These are phyloP conservation scores for Penicillium sp. DNA, from an alignment of 2,329 filamentous ascomycete species.

Conservation along the genomic window DNA sequence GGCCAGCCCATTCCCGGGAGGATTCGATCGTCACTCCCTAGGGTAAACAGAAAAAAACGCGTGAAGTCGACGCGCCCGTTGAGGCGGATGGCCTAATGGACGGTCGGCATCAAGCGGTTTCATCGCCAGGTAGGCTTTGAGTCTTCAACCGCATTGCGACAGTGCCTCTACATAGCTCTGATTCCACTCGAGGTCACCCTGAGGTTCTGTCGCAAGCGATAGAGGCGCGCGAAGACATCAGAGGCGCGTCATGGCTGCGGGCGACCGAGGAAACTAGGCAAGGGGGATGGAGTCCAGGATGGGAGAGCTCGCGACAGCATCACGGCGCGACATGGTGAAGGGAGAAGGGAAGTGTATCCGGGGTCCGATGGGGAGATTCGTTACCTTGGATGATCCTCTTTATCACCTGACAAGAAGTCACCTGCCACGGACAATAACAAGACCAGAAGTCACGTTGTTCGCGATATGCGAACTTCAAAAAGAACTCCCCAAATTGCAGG, in stretches of 20 bases:
- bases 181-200: not conserved
- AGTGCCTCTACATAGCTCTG: not conserved
- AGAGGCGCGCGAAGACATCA: conserved; percentile 14
- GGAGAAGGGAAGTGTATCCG: conserved; percentile 16
- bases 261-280: conserved; percentile 25
- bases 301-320: not conserved
- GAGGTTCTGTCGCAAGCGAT: not conserved
- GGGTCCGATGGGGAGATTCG: conserved; percentile 13
- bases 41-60: conserved; percentile 26
- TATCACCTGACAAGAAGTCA: conserved; percentile 49
- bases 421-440: conserved; percentile 43
- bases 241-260: conserved; percentile 29
- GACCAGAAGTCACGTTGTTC: conserved; percentile 29
- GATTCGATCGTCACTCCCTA: conserved; percentile 15
- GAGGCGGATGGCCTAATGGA: not conserved
- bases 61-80: conserved; percentile 30
- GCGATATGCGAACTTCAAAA: conserved; percentile 30
- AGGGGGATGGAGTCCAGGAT: conserved; percentile 19
- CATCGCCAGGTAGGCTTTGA: not conserved
- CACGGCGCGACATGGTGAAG: conserved; percentile 16
- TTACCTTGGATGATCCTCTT: conserved; percentile 40
- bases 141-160: not conserved
- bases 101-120: conserved; percentile 2
- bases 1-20: conserved; percentile 5
- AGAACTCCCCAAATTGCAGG: conserved; percentile 24